Conservation (phyloP, 495 filamentous ascomycete species). For the Penicillium longicatenatum region DNA sequence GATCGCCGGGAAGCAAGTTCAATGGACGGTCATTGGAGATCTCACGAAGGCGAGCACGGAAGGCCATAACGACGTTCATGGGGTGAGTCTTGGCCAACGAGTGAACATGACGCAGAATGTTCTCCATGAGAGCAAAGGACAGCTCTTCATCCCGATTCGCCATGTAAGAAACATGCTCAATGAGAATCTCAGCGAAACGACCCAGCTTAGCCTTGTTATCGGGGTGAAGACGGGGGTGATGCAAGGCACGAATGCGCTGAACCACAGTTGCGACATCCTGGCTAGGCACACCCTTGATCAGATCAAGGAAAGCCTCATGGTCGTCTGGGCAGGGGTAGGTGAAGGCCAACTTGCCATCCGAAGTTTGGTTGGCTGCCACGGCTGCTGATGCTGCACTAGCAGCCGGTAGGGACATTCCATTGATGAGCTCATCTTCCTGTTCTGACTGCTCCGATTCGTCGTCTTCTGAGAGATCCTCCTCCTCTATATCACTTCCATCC, state of each 20-base stretch:
- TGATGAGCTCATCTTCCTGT: constrained; percentile 49
- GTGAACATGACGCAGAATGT: constrained; percentile 76
- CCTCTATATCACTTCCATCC: constrained; percentile 55
- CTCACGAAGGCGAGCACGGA: constrained; percentile 69
- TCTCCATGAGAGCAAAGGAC: constrained; percentile 64
- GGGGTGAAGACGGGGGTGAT: constrained; percentile 82
- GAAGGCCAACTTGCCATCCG: constrained; percentile 63
- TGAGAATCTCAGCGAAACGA: constrained; percentile 71
- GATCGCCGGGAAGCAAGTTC: constrained; percentile 68
- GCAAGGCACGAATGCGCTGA: constrained; percentile 81
- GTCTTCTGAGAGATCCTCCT: constrained; percentile 45
- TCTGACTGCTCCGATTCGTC: constrained; percentile 54
- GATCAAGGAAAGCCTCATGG: constrained; percentile 70
- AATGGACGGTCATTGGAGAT: constrained; percentile 62
- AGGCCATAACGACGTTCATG: constrained; percentile 71
- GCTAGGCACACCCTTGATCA: constrained; percentile 58
- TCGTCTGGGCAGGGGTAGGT: constrained; percentile 82
- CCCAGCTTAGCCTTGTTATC: constrained; percentile 83
- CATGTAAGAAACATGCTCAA: constrained; percentile 75
- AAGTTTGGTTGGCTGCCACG: constrained; percentile 34
- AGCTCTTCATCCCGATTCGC: constrained; percentile 52
- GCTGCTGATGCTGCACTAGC: constrained; percentile 27
- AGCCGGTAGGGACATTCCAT: constrained; percentile 36
- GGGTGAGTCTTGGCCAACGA: constrained; percentile 84
- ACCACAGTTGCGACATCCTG: constrained; percentile 75